Evolutionary conservation across 306 rosid species (phyloP).

Genomic region (Medicago ruthenica): DNA sequence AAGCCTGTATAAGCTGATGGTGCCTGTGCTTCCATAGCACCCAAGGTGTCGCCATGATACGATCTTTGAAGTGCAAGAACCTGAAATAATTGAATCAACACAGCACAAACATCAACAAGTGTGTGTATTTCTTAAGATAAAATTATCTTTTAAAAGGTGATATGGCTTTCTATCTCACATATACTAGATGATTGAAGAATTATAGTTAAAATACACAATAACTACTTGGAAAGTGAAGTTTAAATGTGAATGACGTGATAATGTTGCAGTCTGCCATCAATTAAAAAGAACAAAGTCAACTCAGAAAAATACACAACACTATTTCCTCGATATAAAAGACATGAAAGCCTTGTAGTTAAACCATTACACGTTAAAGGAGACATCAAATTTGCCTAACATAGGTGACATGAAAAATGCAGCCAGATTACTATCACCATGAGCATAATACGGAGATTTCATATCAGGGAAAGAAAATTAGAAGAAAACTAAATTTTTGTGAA

Average conservation of each 20-base stretch:
- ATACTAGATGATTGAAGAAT: constrained; percentile 39
- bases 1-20: constrained; percentile 95
- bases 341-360: neutral
- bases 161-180: neutral
- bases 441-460: neutral
- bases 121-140: constrained; percentile 15
- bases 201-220: constrained; percentile 26
- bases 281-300: constrained; percentile 1
- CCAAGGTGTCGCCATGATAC: constrained; percentile 95
- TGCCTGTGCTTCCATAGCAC: constrained; percentile 99
- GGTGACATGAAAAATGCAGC: constrained; percentile 14
- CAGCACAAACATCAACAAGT: constrained; percentile 30
- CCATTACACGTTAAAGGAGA: constrained; percentile 10
- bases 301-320: constrained; percentile 10
- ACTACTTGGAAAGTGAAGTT: constrained; percentile 27
- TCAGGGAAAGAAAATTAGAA: neutral
- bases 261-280: neutral
- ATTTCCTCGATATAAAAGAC: neutral
- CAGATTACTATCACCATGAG: neutral
- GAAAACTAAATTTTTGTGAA: neutral
- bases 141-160: neutral
- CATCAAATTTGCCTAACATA: constrained; percentile 16
- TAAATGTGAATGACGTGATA: constrained; percentile 10
- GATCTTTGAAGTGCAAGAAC: constrained; percentile 90
- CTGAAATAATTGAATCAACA: constrained; percentile 56